Evolutionary conservation across 1,139 yeast genomes (phyloP), one percentile per base, ranked within the genome.

Genomic region (Kodamaea derodonti): DNA sequence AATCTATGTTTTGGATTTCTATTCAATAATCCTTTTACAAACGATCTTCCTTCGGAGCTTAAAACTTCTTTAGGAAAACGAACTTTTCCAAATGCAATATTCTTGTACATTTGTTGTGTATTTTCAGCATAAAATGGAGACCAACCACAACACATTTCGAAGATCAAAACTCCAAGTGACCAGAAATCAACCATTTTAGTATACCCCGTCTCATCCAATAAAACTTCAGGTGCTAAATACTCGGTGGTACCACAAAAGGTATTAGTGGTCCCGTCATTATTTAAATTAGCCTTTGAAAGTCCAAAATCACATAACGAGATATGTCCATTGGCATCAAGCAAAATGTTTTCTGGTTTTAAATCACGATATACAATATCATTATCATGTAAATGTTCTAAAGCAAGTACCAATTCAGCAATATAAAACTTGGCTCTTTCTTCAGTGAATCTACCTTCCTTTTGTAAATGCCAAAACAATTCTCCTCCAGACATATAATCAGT

Each of bases 401-500:
- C 97, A 37, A 90, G 63, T 34, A 92, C 87, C 54, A 92, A 73
- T 62, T 92, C 97, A 2, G 97, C 97, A 59, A 92, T 90, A 61
- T 92, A 92, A 54, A 92, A 92, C 64, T 86, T 88, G 34, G 97
- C 97, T 41, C 97, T 73, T 38, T 84, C 90, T 65, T 92, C 97
- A 38, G 83, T 62, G 56, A 92, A 92, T 46, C 96, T 77, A 28
- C 97, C 96, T 58, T 92, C 97, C 55, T 86, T 86, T 62, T 92
- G 97, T 55, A 92, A 70, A 65, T 92, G 97, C 96, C 96, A 90
- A 58, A 92, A 92, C 46, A 92, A 71, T 62, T 92, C 98, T 40
- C 98, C 98, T 28, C 98, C 98, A 31, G 95, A 82, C 97, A 92
- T 90, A 63, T 85, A 92, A 62, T 92, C 98, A 2, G 97, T 92